Conservation (phyloP, 139 green algal species). For the Protoeuglena noctilucae region DNA sequence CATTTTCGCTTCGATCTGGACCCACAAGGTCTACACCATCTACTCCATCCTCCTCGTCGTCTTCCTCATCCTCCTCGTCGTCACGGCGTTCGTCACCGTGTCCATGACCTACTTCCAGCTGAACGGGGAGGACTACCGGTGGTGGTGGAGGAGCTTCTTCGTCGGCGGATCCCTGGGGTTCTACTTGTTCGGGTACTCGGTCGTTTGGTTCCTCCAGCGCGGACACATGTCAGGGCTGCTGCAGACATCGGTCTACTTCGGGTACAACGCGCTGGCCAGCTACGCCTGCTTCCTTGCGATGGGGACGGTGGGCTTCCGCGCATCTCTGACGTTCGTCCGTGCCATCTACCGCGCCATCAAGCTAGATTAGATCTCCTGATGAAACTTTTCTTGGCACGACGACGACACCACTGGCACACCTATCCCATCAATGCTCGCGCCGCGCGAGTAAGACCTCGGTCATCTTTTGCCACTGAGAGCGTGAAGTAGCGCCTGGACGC, state of each 20-base stretch:
- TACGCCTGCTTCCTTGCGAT: conserved; percentile 61
- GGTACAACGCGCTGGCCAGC: conserved; percentile 62
- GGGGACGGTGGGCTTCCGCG: conserved; percentile 72
- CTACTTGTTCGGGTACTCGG: conserved; percentile 45
- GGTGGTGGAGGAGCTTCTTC: conserved; percentile 14
- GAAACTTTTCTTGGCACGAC: no score
- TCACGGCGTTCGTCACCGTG: conserved; percentile 43
- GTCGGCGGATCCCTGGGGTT: conserved; percentile 40
- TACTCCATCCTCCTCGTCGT: conserved; percentile 49
- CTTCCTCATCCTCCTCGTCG: conserved; percentile 44
- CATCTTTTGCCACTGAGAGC: no score
- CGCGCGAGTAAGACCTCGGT: no score
- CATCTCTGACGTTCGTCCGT: conserved; percentile 55
- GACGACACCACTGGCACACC: no score
- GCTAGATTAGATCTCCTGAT: neutral
- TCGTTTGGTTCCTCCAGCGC: conserved; percentile 16
- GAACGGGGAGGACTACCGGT: conserved; percentile 10
- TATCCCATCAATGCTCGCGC: no score
- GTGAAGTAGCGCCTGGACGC: no score
- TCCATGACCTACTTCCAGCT: conserved; percentile 46
- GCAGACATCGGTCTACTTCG: conserved; percentile 71
- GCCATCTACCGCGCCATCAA: conserved; percentile 38
- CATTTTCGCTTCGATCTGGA: conserved; percentile 54
- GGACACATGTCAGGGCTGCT: conserved; percentile 5
- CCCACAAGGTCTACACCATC: conserved; percentile 57